These are phyloP conservation scores for Allantophomopsis lycopodina DNA, from an alignment of 2,329 filamentous ascomycete genomes.

Conservation along the genomic window DNA sequence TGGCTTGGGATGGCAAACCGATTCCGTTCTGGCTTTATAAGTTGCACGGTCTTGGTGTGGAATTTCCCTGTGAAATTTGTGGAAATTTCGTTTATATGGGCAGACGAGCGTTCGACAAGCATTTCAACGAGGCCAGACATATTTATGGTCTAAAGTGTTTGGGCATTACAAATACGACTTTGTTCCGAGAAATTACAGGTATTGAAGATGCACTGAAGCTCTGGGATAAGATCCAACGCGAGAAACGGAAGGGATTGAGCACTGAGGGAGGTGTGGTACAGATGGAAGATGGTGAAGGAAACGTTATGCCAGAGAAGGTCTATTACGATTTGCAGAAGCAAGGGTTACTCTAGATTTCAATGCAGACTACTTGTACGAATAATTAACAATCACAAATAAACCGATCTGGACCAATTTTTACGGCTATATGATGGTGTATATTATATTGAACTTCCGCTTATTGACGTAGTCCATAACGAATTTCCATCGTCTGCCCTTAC, in stretches of 20 bases:
- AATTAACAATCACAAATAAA: no score
- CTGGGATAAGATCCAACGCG: constrained; percentile 86
- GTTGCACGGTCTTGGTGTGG: constrained; percentile 84
- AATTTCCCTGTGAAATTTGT: constrained; percentile 92
- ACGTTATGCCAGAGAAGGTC: constrained; percentile 98
- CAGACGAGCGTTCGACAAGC: constrained; percentile 89
- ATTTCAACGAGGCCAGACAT: constrained; percentile 89
- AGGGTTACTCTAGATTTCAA: constrained; percentile 48
- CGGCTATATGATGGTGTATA: no score
- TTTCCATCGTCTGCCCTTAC: no score
- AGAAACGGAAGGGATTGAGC: constrained; percentile 64
- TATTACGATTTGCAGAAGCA: constrained; percentile 93
- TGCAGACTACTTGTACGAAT: no score
- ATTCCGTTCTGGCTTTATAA: constrained; percentile 99
- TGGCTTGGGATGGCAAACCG: constrained; percentile 97
- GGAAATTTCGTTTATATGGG: constrained; percentile 99
- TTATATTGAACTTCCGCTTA: no score
- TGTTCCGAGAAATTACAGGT: constrained; percentile 87
- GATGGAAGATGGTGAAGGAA: constrained; percentile 96
- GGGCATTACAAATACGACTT: constrained; percentile 78
- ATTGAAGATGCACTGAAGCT: constrained; percentile 81
- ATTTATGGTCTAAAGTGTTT: constrained; percentile 89
- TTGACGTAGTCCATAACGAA: no score
- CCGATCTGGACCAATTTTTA: no score
- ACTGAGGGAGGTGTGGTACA: constrained; percentile 79